Base-by-base conservation (phyloP, 2,329 filamentous ascomycete species). In the Colletotrichum spaethianum region DNA sequence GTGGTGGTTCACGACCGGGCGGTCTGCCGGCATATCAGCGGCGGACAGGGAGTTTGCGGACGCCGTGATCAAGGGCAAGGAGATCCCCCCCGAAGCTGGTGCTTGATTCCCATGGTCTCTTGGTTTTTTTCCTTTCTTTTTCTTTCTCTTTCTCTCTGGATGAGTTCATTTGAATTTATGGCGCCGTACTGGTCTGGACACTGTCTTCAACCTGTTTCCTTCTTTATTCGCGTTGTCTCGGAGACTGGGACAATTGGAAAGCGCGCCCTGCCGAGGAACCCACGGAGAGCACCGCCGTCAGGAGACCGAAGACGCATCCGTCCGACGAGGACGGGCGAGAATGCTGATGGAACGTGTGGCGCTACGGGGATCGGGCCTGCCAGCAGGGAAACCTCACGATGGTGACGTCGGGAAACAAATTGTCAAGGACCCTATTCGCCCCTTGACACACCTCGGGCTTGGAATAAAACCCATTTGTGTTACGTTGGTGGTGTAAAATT, bases 1-100 rank as follows among this genome's bases (percentile, higher is more conserved):
- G 38, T 74, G 70, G 74, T 72, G 70, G 63, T 55, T 74, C 55
- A 46, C 48, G 48, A 69, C 46, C 57, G 52, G 67, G 64, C 60
- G 64, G 18, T 55, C 42, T 20, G 36, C 44, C 38, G 16, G 52
- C n/a, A 28, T 40, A 28, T 48, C 33, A 8, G 62, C 63, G 48
- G 55, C 42, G 9, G 48, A 16, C 5, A 44, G 18, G 55, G 44
- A 61, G 31, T 60, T 53, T 26, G 53, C 53, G 23, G 65, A 72
- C 66, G 65, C 66, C 3, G 52, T 63, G 38, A 70, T 72, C 53
- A 70, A 70, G 60, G 70, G 59, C 20, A 72, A 69, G 60, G 53
- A 72, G 20, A 36, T 69, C n/a, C 65, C 65, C n/a, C 66, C 53
- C 6, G 70, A 61, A 46, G 44, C 40, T 52, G 65, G 61, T 4